Percentiles rank a stretch among this genome's conserved stretches.
phyloP scores from a whole-genome alignment of 2,329 filamentous ascomycete species.

The Sphaceloma murrayae region DNA sequence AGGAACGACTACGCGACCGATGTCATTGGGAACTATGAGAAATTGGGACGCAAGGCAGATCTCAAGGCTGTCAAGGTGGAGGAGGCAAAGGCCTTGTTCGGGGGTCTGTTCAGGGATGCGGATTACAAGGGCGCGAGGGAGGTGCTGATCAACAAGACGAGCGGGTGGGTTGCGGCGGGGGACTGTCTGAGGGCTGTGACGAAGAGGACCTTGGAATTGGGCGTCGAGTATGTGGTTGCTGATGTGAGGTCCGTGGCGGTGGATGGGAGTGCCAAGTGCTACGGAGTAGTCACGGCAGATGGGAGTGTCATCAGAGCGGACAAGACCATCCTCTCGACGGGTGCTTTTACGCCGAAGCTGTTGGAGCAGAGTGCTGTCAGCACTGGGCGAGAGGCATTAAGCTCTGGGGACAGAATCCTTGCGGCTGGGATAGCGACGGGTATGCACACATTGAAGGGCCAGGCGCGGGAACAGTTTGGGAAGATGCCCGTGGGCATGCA shows the following conservation, averaged over 20 bases:
- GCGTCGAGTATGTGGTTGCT: conserved; percentile 50
- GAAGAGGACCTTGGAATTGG: conserved; percentile 42
- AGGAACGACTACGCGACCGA: conserved; percentile 39
- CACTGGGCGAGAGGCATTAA: conserved; percentile 38
- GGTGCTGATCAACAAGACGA: conserved; percentile 51
- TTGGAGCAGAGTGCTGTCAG: conserved; percentile 42
- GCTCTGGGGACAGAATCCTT: conserved; percentile 44
- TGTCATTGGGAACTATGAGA: conserved; percentile 43
- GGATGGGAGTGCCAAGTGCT: conserved; percentile 37
- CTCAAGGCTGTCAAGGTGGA: conserved; percentile 40
- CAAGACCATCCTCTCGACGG: conserved; percentile 34
- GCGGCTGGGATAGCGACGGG: conserved; percentile 47
- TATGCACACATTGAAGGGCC: conserved; percentile 38
- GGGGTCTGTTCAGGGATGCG: conserved; percentile 50
- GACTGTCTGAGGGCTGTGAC: conserved; percentile 49
- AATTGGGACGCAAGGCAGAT: conserved; percentile 39
- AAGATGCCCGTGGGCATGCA: conserved; percentile 39
- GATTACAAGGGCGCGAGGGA: conserved; percentile 51
- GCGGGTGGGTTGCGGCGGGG: conserved; percentile 55
- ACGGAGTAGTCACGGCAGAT: conserved; percentile 33
- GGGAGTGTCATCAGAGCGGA: conserved; percentile 29
- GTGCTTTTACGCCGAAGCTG: conserved; percentile 36
- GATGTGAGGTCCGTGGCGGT: conserved; percentile 44
- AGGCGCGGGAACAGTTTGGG: conserved; percentile 31
- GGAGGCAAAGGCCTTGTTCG: conserved; percentile 47